Evolutionary conservation across 2,329 filamentous ascomycete species (phyloP).

Genomic region (Curvularia sp.): DNA sequence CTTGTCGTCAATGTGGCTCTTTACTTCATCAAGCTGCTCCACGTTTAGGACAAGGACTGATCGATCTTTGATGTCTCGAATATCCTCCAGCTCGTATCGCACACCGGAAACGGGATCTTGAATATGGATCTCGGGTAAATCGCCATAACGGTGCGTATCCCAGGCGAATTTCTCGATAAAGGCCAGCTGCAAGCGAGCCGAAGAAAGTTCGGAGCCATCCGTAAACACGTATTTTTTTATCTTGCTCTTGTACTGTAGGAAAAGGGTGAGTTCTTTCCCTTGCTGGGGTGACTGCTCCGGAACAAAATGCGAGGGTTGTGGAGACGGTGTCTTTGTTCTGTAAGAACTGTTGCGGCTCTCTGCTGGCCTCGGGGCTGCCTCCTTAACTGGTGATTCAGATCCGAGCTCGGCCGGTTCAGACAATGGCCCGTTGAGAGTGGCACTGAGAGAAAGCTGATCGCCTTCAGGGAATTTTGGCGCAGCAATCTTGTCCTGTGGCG

Average conservation of each 20-base stretch:
- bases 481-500: conserved; percentile 70
- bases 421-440: conserved; percentile 49
- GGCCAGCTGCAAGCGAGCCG: conserved; percentile 87
- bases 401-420: conserved; percentile 42
- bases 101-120: conserved; percentile 95
- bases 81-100: conserved; percentile 94
- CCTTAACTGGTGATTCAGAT: conserved; percentile 34
- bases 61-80: conserved; percentile 91
- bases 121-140: conserved; percentile 96
- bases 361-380: conserved; percentile 27
- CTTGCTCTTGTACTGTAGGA: conserved; percentile 94
- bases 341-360: conserved; percentile 43
- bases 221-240: conserved; percentile 94
- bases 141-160: conserved; percentile 96
- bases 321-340: conserved; percentile 49
- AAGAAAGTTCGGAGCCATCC: conserved; percentile 84
- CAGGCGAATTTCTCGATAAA: conserved; percentile 99
- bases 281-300: conserved; percentile 70
- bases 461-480: conserved; percentile 48
- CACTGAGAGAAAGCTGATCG: conserved; percentile 41
- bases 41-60: conserved; percentile 95
- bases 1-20: conserved; percentile 93
- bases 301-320: conserved; percentile 55
- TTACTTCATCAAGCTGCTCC: conserved; percentile 92
- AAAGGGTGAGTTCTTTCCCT: conserved; percentile 89